Evolutionary conservation across 345 rosid genomes (phyloP), one percentile per base, ranked within the genome.

Genomic region (Triadica sebifera): DNA sequence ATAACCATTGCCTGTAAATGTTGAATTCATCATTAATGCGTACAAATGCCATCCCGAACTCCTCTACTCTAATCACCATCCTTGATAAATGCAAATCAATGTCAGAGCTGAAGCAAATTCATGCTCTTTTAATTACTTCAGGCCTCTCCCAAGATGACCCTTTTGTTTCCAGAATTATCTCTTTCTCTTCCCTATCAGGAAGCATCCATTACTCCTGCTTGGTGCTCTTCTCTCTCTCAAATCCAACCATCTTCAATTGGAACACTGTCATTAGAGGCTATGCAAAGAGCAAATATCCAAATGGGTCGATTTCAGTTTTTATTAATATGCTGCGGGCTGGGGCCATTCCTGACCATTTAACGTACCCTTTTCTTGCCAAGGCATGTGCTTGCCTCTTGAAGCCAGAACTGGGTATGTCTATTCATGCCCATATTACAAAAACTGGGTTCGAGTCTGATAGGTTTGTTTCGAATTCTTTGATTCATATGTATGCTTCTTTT

Each of bases 361-460:
- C 98, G 0, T 89, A 80, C 82, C 94, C 97, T 10, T 92, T 92
- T 76, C 84, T 92, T 20, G 77, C 82, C 19, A 92, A 88, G 82
- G 88, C 97, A 4, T 81, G 68, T n/a, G 84, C 91, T 12, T 89
- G 94, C 61, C 82, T 89, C 22, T 77, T 64, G 75, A 86, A 79
- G 69, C 77, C 45, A 46, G 77, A 76, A 38, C 67, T 85, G 12
- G 93, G 93, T 12, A 53, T 78, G 13, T 61, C 84, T 0, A 61
- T 89, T 60, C 97, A 92, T 69, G 79, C 78, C 13, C 77, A 76
- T 12, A 79, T 84, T 17, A 39, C 78, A 13, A 92, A 76, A 86
- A 77, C 66, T 72, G 98, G 97, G 80, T 75, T 74, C 12, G 83
- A 77, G 60, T 76, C 79, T 34, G 96, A 93, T 82, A 71, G 80